phyloP scores from a whole-genome alignment of 768 basidiomycete species.

The Termitomyces sp. region DNA sequence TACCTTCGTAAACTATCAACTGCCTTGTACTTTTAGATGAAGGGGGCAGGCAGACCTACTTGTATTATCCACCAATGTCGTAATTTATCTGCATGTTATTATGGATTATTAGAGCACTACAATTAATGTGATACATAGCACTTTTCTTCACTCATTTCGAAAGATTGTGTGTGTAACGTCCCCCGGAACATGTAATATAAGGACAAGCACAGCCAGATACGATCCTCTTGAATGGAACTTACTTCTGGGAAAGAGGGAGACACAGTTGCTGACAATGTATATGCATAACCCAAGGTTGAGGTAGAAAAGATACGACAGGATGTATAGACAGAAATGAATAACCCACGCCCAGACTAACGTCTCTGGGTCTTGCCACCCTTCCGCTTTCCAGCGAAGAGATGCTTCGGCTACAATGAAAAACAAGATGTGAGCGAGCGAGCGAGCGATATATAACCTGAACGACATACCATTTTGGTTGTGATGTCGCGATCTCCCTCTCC shows the following conservation, averaged over 20 bases:
- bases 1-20: background rate
- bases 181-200: too few relatives aligned
- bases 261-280: background rate
- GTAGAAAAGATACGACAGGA: conserved; percentile 3
- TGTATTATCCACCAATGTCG: background rate
- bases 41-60: too few relatives aligned
- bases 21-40: background rate
- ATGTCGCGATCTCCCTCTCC: conserved; percentile 87
- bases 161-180: too few relatives aligned
- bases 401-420: conserved; percentile 61
- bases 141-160: too few relatives aligned
- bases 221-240: background rate
- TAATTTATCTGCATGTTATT: background rate
- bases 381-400: conserved; percentile 83
- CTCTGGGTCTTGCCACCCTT: conserved; percentile 81
- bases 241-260: too few relatives aligned
- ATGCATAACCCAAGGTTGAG: background rate
- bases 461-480: conserved; percentile 74
- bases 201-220: background rate
- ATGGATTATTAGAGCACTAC: background rate
- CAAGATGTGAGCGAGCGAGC: conserved; percentile 7
- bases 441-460: conserved; percentile 2
- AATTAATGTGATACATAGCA: too few relatives aligned
- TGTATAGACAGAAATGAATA: conserved; percentile 9
- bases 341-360: conserved; percentile 38